Conservation (phyloP, 495 filamentous ascomycete genomes). For the Pyrenopolyporus hunteri region DNA sequence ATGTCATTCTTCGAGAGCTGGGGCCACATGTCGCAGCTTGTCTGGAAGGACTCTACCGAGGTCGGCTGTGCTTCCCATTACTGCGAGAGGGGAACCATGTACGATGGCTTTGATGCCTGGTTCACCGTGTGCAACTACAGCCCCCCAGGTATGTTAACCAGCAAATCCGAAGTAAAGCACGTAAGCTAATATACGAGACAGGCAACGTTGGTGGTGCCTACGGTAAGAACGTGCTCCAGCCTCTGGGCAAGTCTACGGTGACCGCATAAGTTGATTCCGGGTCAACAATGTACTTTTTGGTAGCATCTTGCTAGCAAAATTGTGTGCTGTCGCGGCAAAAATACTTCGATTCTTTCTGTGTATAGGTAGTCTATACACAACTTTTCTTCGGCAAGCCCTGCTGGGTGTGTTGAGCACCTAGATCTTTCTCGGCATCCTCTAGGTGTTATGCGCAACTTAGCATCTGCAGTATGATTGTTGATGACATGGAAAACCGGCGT, state of each 20-base stretch:
- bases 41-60: constrained; percentile 75
- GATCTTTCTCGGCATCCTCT: constrained; percentile 6
- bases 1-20: constrained; percentile 69
- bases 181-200: constrained; percentile 45
- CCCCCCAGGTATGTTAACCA: constrained; percentile 63
- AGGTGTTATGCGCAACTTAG: no score
- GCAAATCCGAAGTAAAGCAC: neutral
- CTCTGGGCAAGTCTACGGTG: constrained; percentile 48
- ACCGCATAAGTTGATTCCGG: constrained; percentile 32
- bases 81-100: constrained; percentile 55
- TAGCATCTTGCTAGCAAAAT: constrained; percentile 23
- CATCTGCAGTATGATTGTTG: constrained; percentile 29
- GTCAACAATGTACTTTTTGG: constrained; percentile 13
- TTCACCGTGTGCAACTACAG: constrained; percentile 92
- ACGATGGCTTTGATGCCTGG: constrained; percentile 45
- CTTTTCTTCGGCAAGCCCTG: constrained; percentile 25
- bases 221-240: constrained; percentile 63
- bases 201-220: constrained; percentile 75
- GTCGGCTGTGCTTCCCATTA: constrained; percentile 76
- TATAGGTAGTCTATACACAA: constrained; percentile 35
- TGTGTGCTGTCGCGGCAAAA: neutral
- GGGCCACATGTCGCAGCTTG: constrained; percentile 90
- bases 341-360: constrained; percentile 45
- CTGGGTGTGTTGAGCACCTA: constrained; percentile 14
- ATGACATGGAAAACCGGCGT: constrained; percentile 30